These are phyloP conservation scores for Macrolepiota dolichaula DNA, from an alignment of 768 basidiomycete genomes.

Conservation along the genomic window DNA sequence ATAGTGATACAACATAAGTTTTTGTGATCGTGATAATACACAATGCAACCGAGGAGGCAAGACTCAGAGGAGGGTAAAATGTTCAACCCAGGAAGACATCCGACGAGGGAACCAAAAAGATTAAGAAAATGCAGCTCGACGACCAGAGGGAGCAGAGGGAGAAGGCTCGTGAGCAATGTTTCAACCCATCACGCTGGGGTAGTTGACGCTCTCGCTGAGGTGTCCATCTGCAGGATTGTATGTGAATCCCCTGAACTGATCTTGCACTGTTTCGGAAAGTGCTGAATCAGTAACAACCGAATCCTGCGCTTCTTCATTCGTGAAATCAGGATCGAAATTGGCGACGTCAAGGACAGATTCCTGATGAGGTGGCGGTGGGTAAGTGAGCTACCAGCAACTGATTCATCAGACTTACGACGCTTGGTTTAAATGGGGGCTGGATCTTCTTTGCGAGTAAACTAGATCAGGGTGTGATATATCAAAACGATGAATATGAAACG, in stretches of 20 bases:
- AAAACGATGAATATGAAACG: background rate
- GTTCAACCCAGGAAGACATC: background rate
- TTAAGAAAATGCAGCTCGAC: background rate
- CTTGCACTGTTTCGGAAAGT: conserved; percentile 93
- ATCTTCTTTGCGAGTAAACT: conserved; percentile 91
- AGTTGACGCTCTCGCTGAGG: conserved; percentile 80
- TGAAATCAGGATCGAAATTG: conserved; percentile 98
- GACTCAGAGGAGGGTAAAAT: background rate
- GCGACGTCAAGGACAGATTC: conserved; percentile 93
- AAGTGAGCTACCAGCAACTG: background rate
- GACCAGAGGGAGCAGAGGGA: background rate
- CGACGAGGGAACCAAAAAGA: background rate
- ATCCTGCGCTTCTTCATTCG: conserved; percentile 91
- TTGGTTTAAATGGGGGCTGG: conserved; percentile 96
- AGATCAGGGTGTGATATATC: conserved; percentile 1
- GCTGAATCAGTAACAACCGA: conserved; percentile 93
- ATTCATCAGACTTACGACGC: conserved; percentile 60
- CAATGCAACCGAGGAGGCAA: background rate
- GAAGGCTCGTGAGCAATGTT: background rate
- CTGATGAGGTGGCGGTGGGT: conserved; percentile 26
- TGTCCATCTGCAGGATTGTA: conserved; percentile 86
- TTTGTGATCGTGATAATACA: background rate
- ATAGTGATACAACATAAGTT: conserved; percentile 5
- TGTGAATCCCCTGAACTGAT: conserved; percentile 90
- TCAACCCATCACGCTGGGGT: conserved; percentile 38